Conservation (phyloP, 2,329 filamentous ascomycete species). For the Phoma sp. region DNA sequence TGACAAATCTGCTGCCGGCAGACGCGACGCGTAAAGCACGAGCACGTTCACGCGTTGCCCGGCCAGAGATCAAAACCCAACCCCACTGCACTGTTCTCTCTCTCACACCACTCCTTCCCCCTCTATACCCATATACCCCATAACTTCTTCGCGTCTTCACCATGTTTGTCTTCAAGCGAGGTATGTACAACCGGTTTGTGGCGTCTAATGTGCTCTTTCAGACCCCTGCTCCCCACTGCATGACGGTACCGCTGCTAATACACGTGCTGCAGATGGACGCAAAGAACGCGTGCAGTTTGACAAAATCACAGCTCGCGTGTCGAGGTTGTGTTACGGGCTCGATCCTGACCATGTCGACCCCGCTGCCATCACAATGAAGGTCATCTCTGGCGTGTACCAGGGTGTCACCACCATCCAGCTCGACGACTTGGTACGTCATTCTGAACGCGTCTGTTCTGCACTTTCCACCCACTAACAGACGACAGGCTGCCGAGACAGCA, state of each 20-base stretch:
- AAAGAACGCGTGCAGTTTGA: constrained; percentile 99
- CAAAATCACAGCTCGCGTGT: constrained; percentile 99
- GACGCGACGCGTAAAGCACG: constrained; percentile 27
- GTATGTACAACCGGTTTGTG: constrained; percentile 35
- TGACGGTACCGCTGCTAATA: constrained; percentile 34
- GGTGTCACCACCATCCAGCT: constrained; percentile 96
- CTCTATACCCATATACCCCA: constrained; percentile 36
- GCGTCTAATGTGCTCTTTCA: constrained; percentile 17
- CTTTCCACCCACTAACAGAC: constrained; percentile 25
- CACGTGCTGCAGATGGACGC: constrained; percentile 76
- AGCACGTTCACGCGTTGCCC: constrained; percentile 31
- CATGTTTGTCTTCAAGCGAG: constrained; percentile 53
- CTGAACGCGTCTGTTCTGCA: constrained; percentile 18
- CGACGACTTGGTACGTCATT: constrained; percentile 82
- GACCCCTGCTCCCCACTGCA: constrained; percentile 24
- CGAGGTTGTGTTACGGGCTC: constrained; percentile 94
- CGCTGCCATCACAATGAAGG: constrained; percentile 97
- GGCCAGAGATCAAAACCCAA: constrained; percentile 31
- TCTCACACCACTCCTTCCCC: constrained; percentile 25
- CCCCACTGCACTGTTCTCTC: constrained; percentile 29
- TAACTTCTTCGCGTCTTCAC: constrained; percentile 33
- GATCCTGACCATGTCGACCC: constrained; percentile 96
- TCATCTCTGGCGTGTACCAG: constrained; percentile 98
- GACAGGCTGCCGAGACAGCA: constrained; percentile 93
- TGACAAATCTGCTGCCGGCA: constrained; percentile 21